Evolutionary conservation across 352 stramenopile species (phyloP), one percentile per base, ranked within the genome.

Genomic region (Proteromonas lacertae): DNA sequence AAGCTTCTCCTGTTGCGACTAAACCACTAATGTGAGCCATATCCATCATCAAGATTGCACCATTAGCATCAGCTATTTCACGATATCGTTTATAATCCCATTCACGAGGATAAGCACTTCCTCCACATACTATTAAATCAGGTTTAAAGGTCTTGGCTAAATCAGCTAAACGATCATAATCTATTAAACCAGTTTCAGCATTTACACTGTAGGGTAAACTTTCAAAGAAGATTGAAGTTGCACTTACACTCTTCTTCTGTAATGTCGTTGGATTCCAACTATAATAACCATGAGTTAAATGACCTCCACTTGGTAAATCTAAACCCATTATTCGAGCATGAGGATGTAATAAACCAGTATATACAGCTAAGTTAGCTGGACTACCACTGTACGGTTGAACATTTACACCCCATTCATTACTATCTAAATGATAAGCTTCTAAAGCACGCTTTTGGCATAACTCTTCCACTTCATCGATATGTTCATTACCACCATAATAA

Each of bases 271-370:
- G n/a, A n/a, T n/a, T n/a, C n/a, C n/a, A n/a, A n/a, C n/a, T n/a
- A n/a, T n/a, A n/a, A 46, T 77, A 87, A 33, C 86, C 86, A 57
- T 98, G 86, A 8, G 86, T 98, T 38, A 98, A 62, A 60, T 98
- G 87, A 39, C 87, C 87, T 46, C 87, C 87, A 48, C 59, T 84
- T 25, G 87, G 87, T 50, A 98, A 58, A 62, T 98, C 87, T 28
- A 98, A 64, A 32, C 87, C 87, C 87, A 98, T 98, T 49, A 98
- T 93, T 30, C 87, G 76, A 67, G 95, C 83, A 53, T 96, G 83
- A 33, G 87, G 87, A 32, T 67, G 52, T 32, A 96, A 58, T 26
- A 98, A 56, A 29, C 63, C 87, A 40, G 84, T 96, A 65, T 95
- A 96, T 5, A 92, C 81, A 36, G 84, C 84, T 53, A 98, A 96